Conservation (phyloP, 2,329 filamentous ascomycete genomes). For the Endothia cerciana region DNA sequence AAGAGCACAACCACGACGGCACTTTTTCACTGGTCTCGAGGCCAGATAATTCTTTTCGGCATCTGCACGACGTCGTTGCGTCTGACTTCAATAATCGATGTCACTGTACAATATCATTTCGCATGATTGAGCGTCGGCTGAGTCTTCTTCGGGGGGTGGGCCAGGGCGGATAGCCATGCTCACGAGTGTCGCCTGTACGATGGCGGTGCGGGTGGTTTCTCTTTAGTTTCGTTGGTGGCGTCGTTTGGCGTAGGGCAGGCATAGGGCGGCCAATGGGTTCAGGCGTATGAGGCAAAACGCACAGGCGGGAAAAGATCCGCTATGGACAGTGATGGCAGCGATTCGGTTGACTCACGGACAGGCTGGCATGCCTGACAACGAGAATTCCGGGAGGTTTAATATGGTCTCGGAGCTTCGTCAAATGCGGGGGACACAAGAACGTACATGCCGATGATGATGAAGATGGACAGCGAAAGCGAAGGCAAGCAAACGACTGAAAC, state of each 20-base stretch:
- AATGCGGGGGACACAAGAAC: neutral
- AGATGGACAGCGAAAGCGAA: neutral
- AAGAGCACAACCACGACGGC: constrained; percentile 11
- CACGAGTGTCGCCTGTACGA: neutral
- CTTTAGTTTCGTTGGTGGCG: constrained; percentile 3
- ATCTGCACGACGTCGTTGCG: constrained; percentile 19
- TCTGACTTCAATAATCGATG: constrained; percentile 6
- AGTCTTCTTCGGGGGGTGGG: neutral
- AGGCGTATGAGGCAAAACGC: constrained; percentile 22
- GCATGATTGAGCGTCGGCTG: constrained; percentile 14
- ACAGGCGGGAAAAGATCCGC: neutral
- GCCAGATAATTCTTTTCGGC: constrained; percentile 10
- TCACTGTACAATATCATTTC: constrained; percentile 23
- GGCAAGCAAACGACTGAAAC: neutral
- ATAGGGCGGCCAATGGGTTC: constrained; percentile 8
- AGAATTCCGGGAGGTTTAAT: neutral
- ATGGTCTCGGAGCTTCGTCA: neutral
- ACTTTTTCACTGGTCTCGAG: constrained; percentile 2
- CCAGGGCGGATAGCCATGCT: neutral
- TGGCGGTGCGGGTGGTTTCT: neutral
- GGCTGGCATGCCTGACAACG: constrained; percentile 5
- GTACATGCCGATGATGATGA: neutral
- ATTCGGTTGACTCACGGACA: neutral
- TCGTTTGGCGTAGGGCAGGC: constrained; percentile 22
- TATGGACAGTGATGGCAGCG: neutral